Evolutionary conservation across 495 filamentous ascomycete species (phyloP), one percentile per base, ranked within the genome.

Genomic region (Penicillium macrosclerotiorum): DNA sequence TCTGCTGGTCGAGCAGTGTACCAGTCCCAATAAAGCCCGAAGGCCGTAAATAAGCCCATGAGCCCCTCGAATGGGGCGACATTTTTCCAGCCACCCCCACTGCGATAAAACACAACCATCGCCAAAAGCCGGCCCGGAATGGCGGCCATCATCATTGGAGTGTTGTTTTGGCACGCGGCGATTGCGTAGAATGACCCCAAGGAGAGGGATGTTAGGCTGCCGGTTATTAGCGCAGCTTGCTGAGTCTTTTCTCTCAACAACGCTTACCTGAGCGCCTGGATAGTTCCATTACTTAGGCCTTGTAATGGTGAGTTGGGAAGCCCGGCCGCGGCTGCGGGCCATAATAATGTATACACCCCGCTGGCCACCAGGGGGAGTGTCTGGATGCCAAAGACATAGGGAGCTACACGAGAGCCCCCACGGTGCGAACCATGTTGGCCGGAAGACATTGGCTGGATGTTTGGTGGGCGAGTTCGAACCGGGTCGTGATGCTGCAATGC

Each of bases 231-330:
- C n/a, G n/a, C n/a, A n/a, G n/a, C n/a, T n/a, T n/a, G n/a, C n/a
- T n/a, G n/a, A n/a, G n/a, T n/a, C n/a, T 22, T 4, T 8, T 14
- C 7, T 3, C 8, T 13, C 14, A 2, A 44, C 23, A 14, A 14
- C 16, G 3, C n/a, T n/a, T 55, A 59, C 59, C 55, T 56, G 9
- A 59, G 49, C 26, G 59, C 59, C 35, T 59, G 59, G 29, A 62
- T 53, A 1, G 55, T 59, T 4, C 48, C 55, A 24, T 33, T 31
- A 13, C 34, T 45, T 14, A 62, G 17, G 7, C 43, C 55, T 27
- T 48, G 33, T 3, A 53, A 36, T 8, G 45, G 55, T 20, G 55
- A 51, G 17, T 51, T 38, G 3, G 51, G 37, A 22, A 49, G 31
- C 5, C 20, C 32, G 8, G 55, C 45, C 7, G 46, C 42, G 3